Conservation (phyloP, 1,284 basidiomycete species). For the Peniophora sp. region DNA sequence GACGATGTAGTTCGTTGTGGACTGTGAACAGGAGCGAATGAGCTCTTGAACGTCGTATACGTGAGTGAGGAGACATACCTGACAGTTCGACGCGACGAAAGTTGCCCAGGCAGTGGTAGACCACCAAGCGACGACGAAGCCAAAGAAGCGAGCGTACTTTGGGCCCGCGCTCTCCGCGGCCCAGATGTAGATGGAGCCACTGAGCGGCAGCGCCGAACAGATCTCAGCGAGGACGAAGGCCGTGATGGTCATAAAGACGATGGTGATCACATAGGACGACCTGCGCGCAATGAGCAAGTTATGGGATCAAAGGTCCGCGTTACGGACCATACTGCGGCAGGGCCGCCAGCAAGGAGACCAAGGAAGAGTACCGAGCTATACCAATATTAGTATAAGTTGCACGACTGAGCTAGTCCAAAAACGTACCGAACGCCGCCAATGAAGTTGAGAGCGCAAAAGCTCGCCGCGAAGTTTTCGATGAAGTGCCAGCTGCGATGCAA, state of each 20-base stretch:
- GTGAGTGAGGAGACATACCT: constrained; percentile 34
- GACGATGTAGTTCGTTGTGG: constrained; percentile 78
- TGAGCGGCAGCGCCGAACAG: constrained; percentile 78
- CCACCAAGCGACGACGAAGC: constrained; percentile 88
- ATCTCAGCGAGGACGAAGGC: constrained; percentile 81
- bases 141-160: constrained; percentile 76
- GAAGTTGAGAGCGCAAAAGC: constrained; percentile 80
- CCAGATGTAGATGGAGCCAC: constrained; percentile 88
- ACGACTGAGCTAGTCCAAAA: background rate
- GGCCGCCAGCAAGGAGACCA: constrained; percentile 76
- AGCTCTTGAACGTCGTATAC: background rate
- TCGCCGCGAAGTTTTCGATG: constrained; percentile 77
- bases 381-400: background rate
- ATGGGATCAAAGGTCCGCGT: background rate
- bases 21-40: constrained; percentile 30
- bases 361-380: constrained; percentile 69
- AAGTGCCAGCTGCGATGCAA: constrained; percentile 77
- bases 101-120: constrained; percentile 87
- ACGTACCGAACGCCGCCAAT: constrained; percentile 74
- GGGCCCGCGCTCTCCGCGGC: constrained; percentile 82
- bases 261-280: constrained; percentile 74
- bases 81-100: constrained; percentile 76
- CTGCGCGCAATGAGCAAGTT: constrained; percentile 24
- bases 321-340: constrained; percentile 69
- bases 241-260: constrained; percentile 80